phyloP scores from a whole-genome alignment of 805 yeast genomes.

The Candida vaughaniae region DNA sequence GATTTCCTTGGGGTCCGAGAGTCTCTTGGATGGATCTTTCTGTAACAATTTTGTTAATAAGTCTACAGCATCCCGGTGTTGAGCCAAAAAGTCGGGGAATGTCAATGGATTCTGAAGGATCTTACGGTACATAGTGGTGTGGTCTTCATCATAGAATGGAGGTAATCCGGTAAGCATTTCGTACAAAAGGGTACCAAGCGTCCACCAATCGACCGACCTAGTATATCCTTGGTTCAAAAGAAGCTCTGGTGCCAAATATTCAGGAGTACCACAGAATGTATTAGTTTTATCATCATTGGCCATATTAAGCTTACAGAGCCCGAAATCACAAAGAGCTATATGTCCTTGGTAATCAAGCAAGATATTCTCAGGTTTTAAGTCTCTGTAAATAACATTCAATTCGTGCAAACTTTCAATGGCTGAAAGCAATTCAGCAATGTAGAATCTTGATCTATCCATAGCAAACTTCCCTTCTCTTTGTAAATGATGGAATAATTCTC shows the following conservation, averaged over 20 bases:
- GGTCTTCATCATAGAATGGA: conserved; percentile 94
- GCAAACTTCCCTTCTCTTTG: conserved; percentile 89
- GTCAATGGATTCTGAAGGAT: conserved; percentile 84
- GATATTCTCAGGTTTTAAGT: conserved; percentile 94
- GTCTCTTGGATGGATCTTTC: conserved; percentile 79
- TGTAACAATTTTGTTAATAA: conserved; percentile 70
- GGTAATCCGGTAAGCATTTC: conserved; percentile 98
- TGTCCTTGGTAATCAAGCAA: conserved; percentile 95
- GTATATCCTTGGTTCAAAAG: conserved; percentile 92
- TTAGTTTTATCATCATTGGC: conserved; percentile 80
- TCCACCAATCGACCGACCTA: conserved; percentile 98
- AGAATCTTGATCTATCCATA: conserved; percentile 85
- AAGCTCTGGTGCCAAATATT: conserved; percentile 93
- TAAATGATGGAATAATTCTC: conserved; percentile 91
- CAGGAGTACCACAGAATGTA: conserved; percentile 98
- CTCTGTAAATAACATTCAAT: conserved; percentile 90
- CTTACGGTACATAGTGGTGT: conserved; percentile 89
- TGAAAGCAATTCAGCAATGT: conserved; percentile 89
- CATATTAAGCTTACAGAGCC: conserved; percentile 95
- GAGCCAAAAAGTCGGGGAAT: conserved; percentile 82
- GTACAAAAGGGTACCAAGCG: conserved; percentile 86
- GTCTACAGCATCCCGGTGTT: conserved; percentile 74
- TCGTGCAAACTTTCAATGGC: conserved; percentile 92
- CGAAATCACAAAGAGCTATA: conserved; percentile 96
- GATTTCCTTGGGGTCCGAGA: conserved; percentile 82